Conservation (phyloP, 768 basidiomycete genomes). For the Boletus edulis region DNA sequence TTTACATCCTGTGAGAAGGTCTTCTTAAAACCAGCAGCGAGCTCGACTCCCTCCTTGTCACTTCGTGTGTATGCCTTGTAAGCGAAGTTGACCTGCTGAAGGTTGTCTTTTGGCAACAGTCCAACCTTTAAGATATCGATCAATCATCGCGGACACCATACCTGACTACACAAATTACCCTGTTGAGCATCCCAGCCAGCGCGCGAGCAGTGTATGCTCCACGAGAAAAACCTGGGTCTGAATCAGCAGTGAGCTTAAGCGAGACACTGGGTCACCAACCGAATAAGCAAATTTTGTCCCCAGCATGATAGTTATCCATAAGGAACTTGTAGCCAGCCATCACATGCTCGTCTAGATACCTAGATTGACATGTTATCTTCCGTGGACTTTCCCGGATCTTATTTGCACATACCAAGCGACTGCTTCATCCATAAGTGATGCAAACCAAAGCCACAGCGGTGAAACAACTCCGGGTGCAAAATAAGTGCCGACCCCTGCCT, state of each 20-base stretch:
- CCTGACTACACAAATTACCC: conserved; percentile 38
- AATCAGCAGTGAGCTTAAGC: conserved; percentile 11
- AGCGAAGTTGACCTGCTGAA: conserved; percentile 69
- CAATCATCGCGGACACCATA: not conserved
- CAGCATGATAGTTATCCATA: conserved; percentile 73
- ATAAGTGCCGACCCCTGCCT: conserved; percentile 50
- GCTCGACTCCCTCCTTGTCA: conserved; percentile 40
- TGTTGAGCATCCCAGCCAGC: conserved; percentile 71
- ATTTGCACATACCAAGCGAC: conserved; percentile 59
- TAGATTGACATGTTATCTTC: conserved; percentile 20
- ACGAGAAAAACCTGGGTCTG: conserved; percentile 65
- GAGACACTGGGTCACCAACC: conserved; percentile 36
- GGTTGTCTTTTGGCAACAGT: conserved; percentile 63
- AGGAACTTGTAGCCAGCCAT: conserved; percentile 74
- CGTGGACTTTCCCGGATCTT: not conserved
- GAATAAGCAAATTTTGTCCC: conserved; percentile 74
- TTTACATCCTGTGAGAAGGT: conserved; percentile 66
- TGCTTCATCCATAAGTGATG: conserved; percentile 63
- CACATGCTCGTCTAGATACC: conserved; percentile 71
- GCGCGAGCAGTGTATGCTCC: conserved; percentile 68
- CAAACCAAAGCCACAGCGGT: conserved; percentile 55
- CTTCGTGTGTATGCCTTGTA: conserved; percentile 66
- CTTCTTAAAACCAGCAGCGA: conserved; percentile 67
- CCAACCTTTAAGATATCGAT: conserved; percentile 49
- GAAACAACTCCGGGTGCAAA: conserved; percentile 65